Evolutionary conservation across 805 yeast genomes (phyloP), one percentile per base, ranked within the genome.

Genomic region (Tetrapisispora pingtungensis): DNA sequence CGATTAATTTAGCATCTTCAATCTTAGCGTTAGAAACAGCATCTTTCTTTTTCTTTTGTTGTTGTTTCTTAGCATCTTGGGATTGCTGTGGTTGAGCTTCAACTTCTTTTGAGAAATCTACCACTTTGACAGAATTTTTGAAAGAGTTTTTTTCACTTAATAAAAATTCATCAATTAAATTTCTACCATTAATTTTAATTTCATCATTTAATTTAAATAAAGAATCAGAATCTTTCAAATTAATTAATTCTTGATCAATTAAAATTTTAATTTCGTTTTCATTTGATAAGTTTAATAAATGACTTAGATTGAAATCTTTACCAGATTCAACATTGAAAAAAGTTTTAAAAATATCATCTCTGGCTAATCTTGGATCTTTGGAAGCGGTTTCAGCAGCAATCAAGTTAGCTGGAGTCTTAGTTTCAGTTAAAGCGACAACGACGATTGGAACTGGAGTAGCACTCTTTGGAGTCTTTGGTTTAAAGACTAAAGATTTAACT

Each of bases 1-100:
- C 98, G 55, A 93, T 85, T 58, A 89, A 70, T 59, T 90, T 88
- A 41, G 95, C 93, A 60, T 85, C 95, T 47, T 80, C 88, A 54
- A 82, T 65, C 51, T 77, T 76, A 42, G 84, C 83, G 30, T 62
- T 59, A 17, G 50, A 49, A 33, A 57, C 50, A 32, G 62, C 52
- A 7, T 22, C 38, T 12, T 35, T 22, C 39, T 36, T 36, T 26
- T 36, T 36, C 26, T 22, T 22, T 15, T 36, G 15, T 15, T 36
- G 39, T 26, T 36, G 39, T 15, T 36, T 22, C 19, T 43, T 34
- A 40, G 59, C 49, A 15, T 43, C 43, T 10, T 41, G 33, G 14
- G 44, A 37, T 28, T 33, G 34, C 36, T 50, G 47, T n/a, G 70
- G 59, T 22, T 22, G 26, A 31, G 68, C 63, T 36, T 72, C 67